A percentile compares a stretch with the other conserved stretches of the same genome.
These are phyloP conservation scores for Glycine latifolia DNA, from an alignment of 306 rosid genomes.

Conservation along the genomic window DNA sequence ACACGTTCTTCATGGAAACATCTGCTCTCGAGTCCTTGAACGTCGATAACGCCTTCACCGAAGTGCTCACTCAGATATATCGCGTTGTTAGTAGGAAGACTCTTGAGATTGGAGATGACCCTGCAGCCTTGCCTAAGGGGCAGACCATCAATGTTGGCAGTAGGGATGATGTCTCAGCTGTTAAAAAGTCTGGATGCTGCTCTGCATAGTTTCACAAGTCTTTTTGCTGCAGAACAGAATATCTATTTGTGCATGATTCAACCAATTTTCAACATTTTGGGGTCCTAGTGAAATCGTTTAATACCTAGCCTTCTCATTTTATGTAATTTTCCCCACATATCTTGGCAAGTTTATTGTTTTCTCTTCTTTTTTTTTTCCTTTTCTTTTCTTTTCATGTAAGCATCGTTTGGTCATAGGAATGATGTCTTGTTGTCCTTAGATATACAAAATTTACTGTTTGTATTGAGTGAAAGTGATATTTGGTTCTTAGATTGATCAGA, in stretches of 20 bases:
- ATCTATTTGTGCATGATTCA: conserved; percentile 33
- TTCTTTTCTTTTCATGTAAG: not conserved
- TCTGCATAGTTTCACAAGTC: conserved; percentile 57
- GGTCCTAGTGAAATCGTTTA: conserved; percentile 6
- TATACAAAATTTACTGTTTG: conserved; percentile 31
- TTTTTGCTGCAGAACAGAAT: not conserved
- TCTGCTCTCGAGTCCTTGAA: conserved; percentile 84
- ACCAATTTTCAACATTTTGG: conserved; percentile 30
- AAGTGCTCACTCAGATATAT: conserved; percentile 79
- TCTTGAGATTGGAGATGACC: conserved; percentile 80
- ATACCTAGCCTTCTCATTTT: conserved; percentile 24
- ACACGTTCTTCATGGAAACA: conserved; percentile 81
- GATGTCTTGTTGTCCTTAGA: conserved; percentile 39
- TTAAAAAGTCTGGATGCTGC: conserved; percentile 77
- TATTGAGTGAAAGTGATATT: conserved; percentile 33
- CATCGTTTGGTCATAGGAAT: conserved; percentile 49
- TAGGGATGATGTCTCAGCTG: conserved; percentile 81
- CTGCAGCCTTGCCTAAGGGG: conserved; percentile 81
- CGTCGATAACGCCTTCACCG: conserved; percentile 82
- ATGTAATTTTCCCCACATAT: conserved; percentile 37
- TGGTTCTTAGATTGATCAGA: conserved; percentile 24
- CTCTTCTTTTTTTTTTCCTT: not conserved
- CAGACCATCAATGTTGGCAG: conserved; percentile 73
- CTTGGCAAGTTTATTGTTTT: conserved; percentile 31
- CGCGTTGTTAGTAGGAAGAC: conserved; percentile 77